Percentiles rank a stretch among this genome's conserved stretches.
These are phyloP conservation scores for Lasiodiplodia theobromae DNA, from an alignment of 2,329 filamentous ascomycete species.

Conservation along the genomic window DNA sequence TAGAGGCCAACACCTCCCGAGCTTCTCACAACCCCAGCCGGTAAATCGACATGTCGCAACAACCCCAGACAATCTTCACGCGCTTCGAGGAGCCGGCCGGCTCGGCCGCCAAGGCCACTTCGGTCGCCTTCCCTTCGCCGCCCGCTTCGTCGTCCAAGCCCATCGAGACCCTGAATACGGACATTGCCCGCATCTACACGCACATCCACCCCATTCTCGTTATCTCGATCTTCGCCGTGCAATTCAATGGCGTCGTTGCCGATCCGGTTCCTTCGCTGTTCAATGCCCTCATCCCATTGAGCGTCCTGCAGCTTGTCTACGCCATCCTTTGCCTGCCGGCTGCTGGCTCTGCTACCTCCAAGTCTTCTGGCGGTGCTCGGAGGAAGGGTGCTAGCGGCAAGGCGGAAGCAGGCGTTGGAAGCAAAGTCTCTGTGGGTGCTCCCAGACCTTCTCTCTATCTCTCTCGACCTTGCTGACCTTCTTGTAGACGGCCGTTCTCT, in stretches of 20 bases:
- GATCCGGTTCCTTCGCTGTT: conserved; percentile 72
- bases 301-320: conserved; percentile 68
- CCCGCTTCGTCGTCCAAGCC: conserved; percentile 43
- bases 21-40: conserved; percentile 16
- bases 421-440: conserved; percentile 52
- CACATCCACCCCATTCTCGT: conserved; percentile 74
- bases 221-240: conserved; percentile 67
- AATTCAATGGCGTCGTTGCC: conserved; percentile 71
- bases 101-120: conserved; percentile 1
- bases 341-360: conserved; percentile 58
- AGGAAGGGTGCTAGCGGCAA: conserved; percentile 60
- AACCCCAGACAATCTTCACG: conserved; percentile 28
- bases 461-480: not conserved
- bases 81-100: conserved; percentile 24
- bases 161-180: conserved; percentile 56
- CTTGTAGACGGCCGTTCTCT: conserved; percentile 71
- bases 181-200: conserved; percentile 63
- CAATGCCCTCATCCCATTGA: conserved; percentile 67
- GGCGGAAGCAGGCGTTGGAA: conserved; percentile 6
- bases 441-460: not conserved
- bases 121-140: not conserved
- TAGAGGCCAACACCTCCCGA: conserved; percentile 9
- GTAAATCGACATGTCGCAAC: conserved; percentile 28
- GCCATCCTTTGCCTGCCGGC: conserved; percentile 65
- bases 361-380: conserved; percentile 55